These are phyloP conservation scores for Candida suzukii DNA, from an alignment of 805 yeast genomes.

Conservation along the genomic window DNA sequence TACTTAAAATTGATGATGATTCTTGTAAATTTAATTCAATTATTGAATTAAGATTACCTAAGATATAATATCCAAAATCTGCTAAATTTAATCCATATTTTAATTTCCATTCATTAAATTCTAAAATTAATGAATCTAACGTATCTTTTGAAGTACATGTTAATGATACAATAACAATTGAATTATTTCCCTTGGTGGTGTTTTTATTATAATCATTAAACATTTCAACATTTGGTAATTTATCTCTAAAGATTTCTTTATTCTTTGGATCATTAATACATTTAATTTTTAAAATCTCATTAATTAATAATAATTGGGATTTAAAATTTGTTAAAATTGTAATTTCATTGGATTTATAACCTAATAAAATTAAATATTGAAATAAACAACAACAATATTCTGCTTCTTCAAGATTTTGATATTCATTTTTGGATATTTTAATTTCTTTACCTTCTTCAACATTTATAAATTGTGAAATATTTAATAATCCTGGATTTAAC, in stretches of 20 bases:
- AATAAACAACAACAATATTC: conserved; percentile 38
- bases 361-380: conserved; percentile 37
- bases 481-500: conserved; percentile 28
- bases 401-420: conserved; percentile 40
- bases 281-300: conserved; percentile 30
- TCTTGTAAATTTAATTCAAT: too few species aligned
- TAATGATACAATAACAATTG: too few species aligned
- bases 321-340: conserved; percentile 33
- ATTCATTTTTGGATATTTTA: conserved; percentile 16
- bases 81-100: too few species aligned
- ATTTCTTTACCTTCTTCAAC: conserved; percentile 26
- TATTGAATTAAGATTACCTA: too few species aligned
- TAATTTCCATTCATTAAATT: too few species aligned
- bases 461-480: conserved; percentile 24
- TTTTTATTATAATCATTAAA: too few species aligned
- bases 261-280: conserved; percentile 15
- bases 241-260: conserved; percentile 17
- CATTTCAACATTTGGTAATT: not conserved
- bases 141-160: too few species aligned
- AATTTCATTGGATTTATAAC: conserved; percentile 32
- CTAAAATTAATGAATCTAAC: too few species aligned
- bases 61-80: too few species aligned
- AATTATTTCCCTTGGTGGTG: too few species aligned
- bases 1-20: too few species aligned
- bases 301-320: conserved; percentile 34